Evolutionary conservation across 768 basidiomycete genomes (phyloP), one percentile per base, ranked within the genome.

Genomic region (Gymnopilus dilepis): DNA sequence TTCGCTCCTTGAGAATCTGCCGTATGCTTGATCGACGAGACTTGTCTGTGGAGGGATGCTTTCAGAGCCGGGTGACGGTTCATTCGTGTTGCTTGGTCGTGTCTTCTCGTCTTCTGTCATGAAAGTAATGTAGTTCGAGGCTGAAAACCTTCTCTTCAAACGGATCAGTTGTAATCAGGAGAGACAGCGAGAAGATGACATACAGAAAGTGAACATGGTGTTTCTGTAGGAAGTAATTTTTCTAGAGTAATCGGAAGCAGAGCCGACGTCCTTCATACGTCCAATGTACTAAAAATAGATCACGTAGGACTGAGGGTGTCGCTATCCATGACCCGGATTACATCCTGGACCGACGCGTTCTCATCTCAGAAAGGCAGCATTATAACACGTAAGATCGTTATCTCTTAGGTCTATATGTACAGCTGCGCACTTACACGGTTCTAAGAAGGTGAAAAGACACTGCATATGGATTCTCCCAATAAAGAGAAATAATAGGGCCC

Each of bases 1-100:
- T 69, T 90, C 88, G 6, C 68, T 63, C 2, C 62, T 66, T 0
- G 83, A 82, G 66, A 84, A 91, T 43, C 86, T 77, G 21, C 52
- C 58, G 15, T 58, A n/a, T 6, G 31, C 41, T 22, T 28, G 17
- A 42, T 43, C 38, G 19, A 33, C 40, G 22, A 30, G 17, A 40
- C 8, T 0, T 3, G 42, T 17, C 19, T 33, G 13, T 22, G 53
- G 33, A 21, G 53, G 34, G 6, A 19, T 41, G 45, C 47, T 22
- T 13, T 47, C 13, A 15, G 47, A 11, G 28, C 5, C 31, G 28
- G 40, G 12, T 7, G 19, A 41, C 24, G 52, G 22, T 40, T 40
- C 22, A 22, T 40, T 17, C 24, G 34, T 13, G 12, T 56, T 26
- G 28, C 45, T 45, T 43, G 26, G 15, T 31, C 28, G 55, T 31